A percentile compares a stretch with the other conserved stretches of the same genome.
Evolutionary conservation across 1,284 basidiomycete species (phyloP).

Genomic region (Salmacisia buchloeana): DNA sequence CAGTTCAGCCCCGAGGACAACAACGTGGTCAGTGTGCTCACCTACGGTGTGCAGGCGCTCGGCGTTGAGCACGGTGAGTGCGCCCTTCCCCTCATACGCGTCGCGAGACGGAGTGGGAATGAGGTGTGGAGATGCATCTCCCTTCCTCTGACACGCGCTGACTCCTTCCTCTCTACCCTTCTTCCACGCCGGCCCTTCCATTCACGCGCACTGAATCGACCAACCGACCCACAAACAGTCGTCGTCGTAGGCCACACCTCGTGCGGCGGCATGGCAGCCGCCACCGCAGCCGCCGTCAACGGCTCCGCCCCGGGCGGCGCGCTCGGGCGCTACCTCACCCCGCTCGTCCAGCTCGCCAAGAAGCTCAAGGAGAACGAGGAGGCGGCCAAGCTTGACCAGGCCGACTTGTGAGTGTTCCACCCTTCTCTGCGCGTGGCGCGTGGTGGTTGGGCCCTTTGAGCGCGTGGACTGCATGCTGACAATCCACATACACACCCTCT

Average conservation of each 20-base stretch:
- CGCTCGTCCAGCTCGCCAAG: conserved; percentile 35
- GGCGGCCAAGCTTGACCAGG: conserved; percentile 12
- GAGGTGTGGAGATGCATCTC: no score
- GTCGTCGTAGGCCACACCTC: conserved; percentile 57
- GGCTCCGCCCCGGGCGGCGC: conserved; percentile 11
- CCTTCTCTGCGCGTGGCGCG: neutral
- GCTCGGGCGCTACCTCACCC: conserved; percentile 38
- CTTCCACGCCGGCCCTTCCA: neutral
- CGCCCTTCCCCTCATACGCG: no score
- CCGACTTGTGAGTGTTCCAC: conserved; percentile 1
- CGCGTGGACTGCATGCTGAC: neutral
- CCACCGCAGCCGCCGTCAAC: conserved; percentile 29
- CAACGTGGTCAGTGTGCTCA: conserved; percentile 70
- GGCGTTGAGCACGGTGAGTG: conserved; percentile 74
- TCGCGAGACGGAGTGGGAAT: neutral
- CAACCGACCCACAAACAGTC: no score
- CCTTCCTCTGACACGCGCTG: no score
- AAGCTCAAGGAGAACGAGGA: conserved; percentile 9
- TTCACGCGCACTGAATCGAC: neutral
- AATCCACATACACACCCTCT: no score
- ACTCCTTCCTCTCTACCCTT: neutral
- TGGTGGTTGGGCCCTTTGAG: neutral
- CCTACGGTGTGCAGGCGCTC: conserved; percentile 71
- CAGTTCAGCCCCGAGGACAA: conserved; percentile 69
- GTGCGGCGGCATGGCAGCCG: conserved; percentile 52